Conservation (phyloP, 768 basidiomycete genomes). For the Boletus rufocinnamomeus region DNA sequence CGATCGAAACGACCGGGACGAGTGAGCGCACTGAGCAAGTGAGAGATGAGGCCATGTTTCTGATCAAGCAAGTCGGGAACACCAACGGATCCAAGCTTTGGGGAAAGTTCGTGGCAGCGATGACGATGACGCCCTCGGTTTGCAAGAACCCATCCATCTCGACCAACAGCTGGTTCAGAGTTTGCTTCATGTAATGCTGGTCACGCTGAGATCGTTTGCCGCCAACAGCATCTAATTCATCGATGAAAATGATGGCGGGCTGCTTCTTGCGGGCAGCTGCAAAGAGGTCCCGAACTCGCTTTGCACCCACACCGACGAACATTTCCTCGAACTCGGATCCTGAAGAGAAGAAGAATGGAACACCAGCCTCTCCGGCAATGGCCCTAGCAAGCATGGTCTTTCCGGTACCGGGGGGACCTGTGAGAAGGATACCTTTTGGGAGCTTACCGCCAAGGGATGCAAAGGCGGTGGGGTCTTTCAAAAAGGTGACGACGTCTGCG, state of each 20-base stretch:
- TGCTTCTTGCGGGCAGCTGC: conserved; percentile 91
- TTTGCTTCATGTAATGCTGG: conserved; percentile 90
- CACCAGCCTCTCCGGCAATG: conserved; percentile 96
- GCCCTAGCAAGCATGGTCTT: conserved; percentile 85
- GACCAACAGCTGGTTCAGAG: conserved; percentile 93
- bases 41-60: conserved; percentile 13
- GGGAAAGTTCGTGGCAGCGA: conserved; percentile 98
- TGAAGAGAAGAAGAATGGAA: conserved; percentile 96
- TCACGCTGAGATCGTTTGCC: conserved; percentile 82
- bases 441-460: conserved; percentile 90
- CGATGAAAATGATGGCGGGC: conserved; percentile 98
- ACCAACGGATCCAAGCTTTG: conserved; percentile 87
- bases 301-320: conserved; percentile 94
- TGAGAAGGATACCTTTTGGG: conserved; percentile 89
- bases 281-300: conserved; percentile 94
- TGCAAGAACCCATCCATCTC: conserved; percentile 98
- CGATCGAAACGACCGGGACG: conserved; percentile 97
- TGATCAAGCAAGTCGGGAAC: conserved; percentile 3
- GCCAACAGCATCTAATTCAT: conserved; percentile 93
- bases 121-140: conserved; percentile 91
- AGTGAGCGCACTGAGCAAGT: conserved; percentile 72
- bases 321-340: conserved; percentile 99
- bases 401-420: conserved; percentile 93
- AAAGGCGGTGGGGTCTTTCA: conserved; percentile 91
- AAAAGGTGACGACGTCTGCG: conserved; percentile 91